A percentile compares a stretch with the other conserved stretches of the same genome.
These are phyloP conservation scores for Terfezia boudieri DNA, from an alignment of 495 filamentous ascomycete genomes.

Conservation along the genomic window DNA sequence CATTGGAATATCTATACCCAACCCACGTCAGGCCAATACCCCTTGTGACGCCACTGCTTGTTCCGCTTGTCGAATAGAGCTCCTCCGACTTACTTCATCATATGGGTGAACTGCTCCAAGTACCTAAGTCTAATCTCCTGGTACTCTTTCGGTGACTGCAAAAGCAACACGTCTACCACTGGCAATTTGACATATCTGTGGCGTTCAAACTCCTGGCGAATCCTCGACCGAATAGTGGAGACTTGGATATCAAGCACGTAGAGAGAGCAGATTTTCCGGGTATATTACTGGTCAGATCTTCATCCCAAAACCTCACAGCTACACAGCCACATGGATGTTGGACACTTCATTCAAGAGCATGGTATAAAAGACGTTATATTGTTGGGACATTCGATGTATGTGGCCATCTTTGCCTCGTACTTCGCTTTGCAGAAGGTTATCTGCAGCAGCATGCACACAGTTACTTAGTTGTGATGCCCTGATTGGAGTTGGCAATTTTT, in stretches of 20 bases:
- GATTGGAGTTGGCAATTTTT: background rate
- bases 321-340: constrained; percentile 44
- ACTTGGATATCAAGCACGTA: constrained; percentile 80
- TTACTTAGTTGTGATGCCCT: constrained; percentile 1
- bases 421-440: background rate
- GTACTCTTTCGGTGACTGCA: constrained; percentile 72
- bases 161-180: constrained; percentile 69
- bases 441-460: background rate
- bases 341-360: constrained; percentile 56
- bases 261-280: constrained; percentile 88
- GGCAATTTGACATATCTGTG: constrained; percentile 72
- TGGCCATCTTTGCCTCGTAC: background rate
- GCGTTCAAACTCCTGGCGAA: constrained; percentile 92
- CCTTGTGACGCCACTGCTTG: background rate
- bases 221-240: constrained; percentile 70
- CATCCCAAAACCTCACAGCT: constrained; percentile 57
- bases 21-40: background rate
- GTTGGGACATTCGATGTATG: constrained; percentile 89
- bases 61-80: background rate
- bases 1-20: constrained; percentile 40
- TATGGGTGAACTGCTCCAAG: constrained; percentile 92
- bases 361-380: constrained; percentile 45
- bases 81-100: constrained; percentile 46
- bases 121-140: constrained; percentile 99
- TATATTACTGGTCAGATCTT: constrained; percentile 95